Percentiles rank a stretch among this genome's conserved stretches.
phyloP scores from a whole-genome alignment of 345 rosid species.

The Lumnitzera littorea region DNA sequence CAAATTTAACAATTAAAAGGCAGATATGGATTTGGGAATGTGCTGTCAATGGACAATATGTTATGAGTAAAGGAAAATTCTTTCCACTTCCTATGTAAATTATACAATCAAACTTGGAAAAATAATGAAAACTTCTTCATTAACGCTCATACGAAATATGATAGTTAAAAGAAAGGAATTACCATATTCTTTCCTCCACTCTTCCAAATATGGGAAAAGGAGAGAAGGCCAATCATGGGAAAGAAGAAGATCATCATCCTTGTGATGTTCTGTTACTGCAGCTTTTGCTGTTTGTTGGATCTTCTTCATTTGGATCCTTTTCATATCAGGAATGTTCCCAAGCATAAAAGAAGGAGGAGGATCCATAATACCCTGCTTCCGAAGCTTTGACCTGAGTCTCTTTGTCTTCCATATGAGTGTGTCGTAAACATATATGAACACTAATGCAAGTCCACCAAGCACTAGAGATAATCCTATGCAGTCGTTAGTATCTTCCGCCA shows the following conservation, averaged over 20 bases:
- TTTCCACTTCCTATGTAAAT: no score
- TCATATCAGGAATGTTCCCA: constrained; percentile 38
- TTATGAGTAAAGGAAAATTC: no score
- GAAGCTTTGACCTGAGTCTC: constrained; percentile 22
- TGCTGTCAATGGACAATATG: no score
- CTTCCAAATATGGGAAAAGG: constrained; percentile 18
- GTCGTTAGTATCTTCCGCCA: no score
- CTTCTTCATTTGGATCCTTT: constrained; percentile 12
- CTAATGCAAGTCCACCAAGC: constrained; percentile 12
- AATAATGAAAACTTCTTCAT: no score
- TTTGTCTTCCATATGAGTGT: constrained; percentile 18
- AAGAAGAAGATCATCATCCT: background rate
- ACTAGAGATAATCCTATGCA: constrained; percentile 7
- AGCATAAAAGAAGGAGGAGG: constrained; percentile 30
- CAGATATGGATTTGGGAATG: background rate
- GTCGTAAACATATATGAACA: constrained; percentile 7
- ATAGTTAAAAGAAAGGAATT: background rate
- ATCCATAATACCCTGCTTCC: constrained; percentile 38
- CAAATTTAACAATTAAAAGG: background rate
- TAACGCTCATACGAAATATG: background rate
- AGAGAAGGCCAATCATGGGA: constrained; percentile 35
- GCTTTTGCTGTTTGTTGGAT: background rate
- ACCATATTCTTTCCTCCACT: constrained; percentile 33
- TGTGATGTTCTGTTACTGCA: constrained; percentile 1
- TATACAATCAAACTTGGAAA: background rate